Evolutionary conservation across 345 rosid species (phyloP), one percentile per base, ranked within the genome.

Genomic region (Moringa oleifera): DNA sequence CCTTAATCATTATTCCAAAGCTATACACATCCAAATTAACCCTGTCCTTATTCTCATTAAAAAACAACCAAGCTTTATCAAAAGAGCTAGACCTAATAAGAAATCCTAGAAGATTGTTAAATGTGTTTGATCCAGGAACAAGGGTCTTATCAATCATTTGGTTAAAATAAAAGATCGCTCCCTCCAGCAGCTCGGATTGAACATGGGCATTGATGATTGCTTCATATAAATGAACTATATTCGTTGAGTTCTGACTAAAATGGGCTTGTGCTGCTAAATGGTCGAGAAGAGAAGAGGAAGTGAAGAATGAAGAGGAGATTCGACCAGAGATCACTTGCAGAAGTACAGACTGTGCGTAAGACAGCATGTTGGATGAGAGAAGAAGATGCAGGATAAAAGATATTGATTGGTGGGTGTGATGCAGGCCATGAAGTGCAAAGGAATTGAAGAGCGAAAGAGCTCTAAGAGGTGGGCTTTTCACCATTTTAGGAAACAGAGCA

Each of bases 1-100:
- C 85, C 74, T 91, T 91, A 15, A 80, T 82, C 76, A 81, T 72
- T 18, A 91, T 87, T 68, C 92, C 89, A 55, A 78, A 85, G 65
- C 87, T 91, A 55, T 84, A 81, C 24, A 61, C 74, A 71, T 91
- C 96, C 33, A 77, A 55, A 18, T 56, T 25, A 37, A 81, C 81
- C 68, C 25, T 71, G 2, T 31, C 71, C 52, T 70, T 79, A 10
- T 37, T 67, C 55, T 75, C 67, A 20, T 58, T 63, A 63, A 83
- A 89, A 72, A 83, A 47, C 13, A 59, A 47, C 81, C 78, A 82
- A 19, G 80, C 75, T 58, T 74, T 65, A 41, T 77, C 73, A 56
- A 86, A 82, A 36, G 60, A 65, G 31, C 57, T 47, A 5, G 80
- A 80, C 23, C 71, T 67, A 51, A 79, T 24, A 52, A 87, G 72